A percentile compares a stretch with the other conserved stretches of the same genome.
These are phyloP conservation scores for Xerocomellus chrysenteron DNA, from an alignment of 768 basidiomycete genomes.

Conservation along the genomic window DNA sequence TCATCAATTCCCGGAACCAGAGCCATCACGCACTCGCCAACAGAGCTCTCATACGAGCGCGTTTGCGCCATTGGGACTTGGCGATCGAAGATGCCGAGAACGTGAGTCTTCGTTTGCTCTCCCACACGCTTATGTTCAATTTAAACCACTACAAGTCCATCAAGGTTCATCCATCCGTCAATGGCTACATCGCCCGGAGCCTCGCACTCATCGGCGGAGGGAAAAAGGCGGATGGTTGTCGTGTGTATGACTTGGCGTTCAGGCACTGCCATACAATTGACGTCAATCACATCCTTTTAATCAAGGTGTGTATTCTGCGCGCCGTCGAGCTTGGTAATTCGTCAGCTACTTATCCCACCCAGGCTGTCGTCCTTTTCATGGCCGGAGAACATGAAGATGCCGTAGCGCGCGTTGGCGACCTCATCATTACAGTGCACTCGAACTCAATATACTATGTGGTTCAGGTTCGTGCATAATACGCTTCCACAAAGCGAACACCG, in stretches of 20 bases:
- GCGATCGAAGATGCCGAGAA: background rate
- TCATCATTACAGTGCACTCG: background rate
- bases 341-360: background rate
- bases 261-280: no score
- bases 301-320: background rate
- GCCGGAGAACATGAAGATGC: no score
- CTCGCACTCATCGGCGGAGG: background rate
- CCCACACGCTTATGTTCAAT: no score
- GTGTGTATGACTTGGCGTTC: no score
- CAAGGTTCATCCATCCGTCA: background rate
- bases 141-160: background rate
- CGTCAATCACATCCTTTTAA: background rate
- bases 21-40: no score
- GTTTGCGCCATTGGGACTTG: background rate
- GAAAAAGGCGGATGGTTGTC: no score
- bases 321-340: no score
- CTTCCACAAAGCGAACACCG: background rate
- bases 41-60: background rate
- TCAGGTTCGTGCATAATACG: background rate
- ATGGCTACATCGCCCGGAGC: background rate
- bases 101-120: background rate
- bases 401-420: background rate
- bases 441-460: background rate
- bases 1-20: no score
- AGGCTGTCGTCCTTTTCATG: background rate